These are phyloP conservation scores for Phlyctochytrium bullatum DNA, from an alignment of 192 early-diverging fungal genomes.

Conservation along the genomic window DNA sequence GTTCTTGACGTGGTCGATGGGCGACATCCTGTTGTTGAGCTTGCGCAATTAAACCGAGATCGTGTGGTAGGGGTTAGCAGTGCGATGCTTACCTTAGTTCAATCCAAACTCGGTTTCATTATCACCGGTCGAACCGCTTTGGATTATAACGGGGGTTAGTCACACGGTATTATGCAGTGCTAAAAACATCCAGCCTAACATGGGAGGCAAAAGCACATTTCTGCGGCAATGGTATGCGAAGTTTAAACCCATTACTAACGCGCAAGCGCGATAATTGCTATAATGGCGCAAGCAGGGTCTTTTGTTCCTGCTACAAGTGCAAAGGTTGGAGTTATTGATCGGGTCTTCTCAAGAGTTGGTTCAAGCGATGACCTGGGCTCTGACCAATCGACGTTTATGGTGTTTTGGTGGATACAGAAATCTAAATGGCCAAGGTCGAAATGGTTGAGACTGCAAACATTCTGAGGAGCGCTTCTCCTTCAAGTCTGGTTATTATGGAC, in stretches of 20 bases:
- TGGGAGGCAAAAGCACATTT: slow-evolving; percentile 75
- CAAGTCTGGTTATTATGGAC: slow-evolving; percentile 71
- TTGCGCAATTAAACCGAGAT: slow-evolving; percentile 32
- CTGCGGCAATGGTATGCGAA: slow-evolving; percentile 63
- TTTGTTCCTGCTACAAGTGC: slow-evolving; percentile 71
- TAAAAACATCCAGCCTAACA: slow-evolving; percentile 62
- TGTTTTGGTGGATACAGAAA: slow-evolving; percentile 12
- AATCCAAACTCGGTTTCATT: too few relatives aligned
- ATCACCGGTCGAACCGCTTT: slow-evolving; percentile 7
- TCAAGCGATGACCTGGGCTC: slow-evolving; percentile 65
- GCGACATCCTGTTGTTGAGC: slow-evolving; percentile 74
- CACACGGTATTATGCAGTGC: background rate
- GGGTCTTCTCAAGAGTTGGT: slow-evolving; percentile 71
- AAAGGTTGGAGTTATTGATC: slow-evolving; percentile 64
- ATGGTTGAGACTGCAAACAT: slow-evolving; percentile 71
- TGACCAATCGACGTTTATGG: slow-evolving; percentile 76
- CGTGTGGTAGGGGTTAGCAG: slow-evolving; percentile 16
- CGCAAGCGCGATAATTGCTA: slow-evolving; percentile 44
- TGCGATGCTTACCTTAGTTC: too few relatives aligned
- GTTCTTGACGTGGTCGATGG: slow-evolving; percentile 52
- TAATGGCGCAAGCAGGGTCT: slow-evolving; percentile 72
- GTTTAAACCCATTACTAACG: too few relatives aligned
- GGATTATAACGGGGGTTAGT: slow-evolving; percentile 27
- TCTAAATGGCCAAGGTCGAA: slow-evolving; percentile 52
- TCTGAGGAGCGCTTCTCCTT: slow-evolving; percentile 57